Base-by-base conservation (phyloP, 768 basidiomycete genomes). In the Lactarius pseudohatsudake region DNA sequence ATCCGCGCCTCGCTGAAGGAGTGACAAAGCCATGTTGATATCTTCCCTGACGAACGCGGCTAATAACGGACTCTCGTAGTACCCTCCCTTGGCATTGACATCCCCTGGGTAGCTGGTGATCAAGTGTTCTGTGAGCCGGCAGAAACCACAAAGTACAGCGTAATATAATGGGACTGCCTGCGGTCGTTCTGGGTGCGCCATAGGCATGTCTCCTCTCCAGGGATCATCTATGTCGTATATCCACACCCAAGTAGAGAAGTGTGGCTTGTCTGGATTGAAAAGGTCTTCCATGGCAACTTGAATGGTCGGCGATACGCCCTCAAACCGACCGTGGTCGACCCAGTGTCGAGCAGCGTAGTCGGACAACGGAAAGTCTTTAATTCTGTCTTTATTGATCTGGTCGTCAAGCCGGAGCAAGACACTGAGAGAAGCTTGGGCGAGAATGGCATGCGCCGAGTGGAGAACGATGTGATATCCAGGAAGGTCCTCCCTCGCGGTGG, bases 291-390 rank as follows among this genome's bases (percentile, higher is more conserved):
- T 65, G 5, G 56, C 58, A 20, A 54, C 58, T 43, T 26, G 13
- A 2, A 55, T 36, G 2, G 1, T 16, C 2, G 15, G 2, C 0
- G 41, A 43, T 4, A 60, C 59, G 2, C n/a, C 20, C n/a, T 60
- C 53, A 13, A 56, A 54, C 41, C 5, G 59, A 0, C 53, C 64
- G n/a, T 65, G 64, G 0, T 16, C 26, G 10, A 43, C 41, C 64
- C 53, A 65, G 28, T 61, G 18, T 40, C 36, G n/a, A 0, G 64
- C 64, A 4, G 64, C 59, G 61, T 65, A 65, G 11, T 4, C 4
- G 0, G 34, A 28, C 7, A 61, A 59, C 9, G 64, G 59, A 45
- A 43, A 65, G 4, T 18, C 4, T 4, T 36, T 8, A 2, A 65
- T 45, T 15, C 10, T 34, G 3, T 65, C 53, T n/a, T n/a, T 10